Evolutionary conservation across 495 filamentous ascomycete species (phyloP).

Genomic region (Bombardia bombarda): DNA sequence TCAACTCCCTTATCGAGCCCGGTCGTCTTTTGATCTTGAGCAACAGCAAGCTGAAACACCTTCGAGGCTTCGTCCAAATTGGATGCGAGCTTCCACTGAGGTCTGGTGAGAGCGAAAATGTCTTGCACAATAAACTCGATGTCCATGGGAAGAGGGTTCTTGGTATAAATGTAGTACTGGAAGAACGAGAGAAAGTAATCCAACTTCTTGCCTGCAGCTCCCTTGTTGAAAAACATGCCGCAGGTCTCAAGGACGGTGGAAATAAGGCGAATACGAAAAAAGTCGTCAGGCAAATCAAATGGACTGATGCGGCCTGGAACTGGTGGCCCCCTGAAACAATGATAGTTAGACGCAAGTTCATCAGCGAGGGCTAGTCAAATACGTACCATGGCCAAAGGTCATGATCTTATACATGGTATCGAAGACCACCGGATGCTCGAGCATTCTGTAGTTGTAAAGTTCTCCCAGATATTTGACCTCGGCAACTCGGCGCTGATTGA

Average conservation of each 20-base stretch:
- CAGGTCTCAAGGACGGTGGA: conserved; percentile 90
- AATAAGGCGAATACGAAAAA: conserved; percentile 85
- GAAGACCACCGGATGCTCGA: conserved; percentile 93
- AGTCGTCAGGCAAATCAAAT: conserved; percentile 88
- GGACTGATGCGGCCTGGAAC: conserved; percentile 63
- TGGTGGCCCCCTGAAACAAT: conserved; percentile 63
- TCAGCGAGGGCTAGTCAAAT: neutral
- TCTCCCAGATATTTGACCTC: conserved; percentile 96
- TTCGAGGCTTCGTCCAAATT: conserved; percentile 76
- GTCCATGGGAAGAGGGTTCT: conserved; percentile 90
- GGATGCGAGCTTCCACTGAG: conserved; percentile 81
- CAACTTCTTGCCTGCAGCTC: conserved; percentile 88
- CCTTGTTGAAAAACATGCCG: conserved; percentile 91
- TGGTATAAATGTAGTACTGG: conserved; percentile 95
- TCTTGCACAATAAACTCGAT: conserved; percentile 96
- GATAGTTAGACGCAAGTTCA: conserved; percentile 11
- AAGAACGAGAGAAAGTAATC: conserved; percentile 98
- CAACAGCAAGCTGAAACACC: conserved; percentile 78
- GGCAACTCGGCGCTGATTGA: conserved; percentile 90
- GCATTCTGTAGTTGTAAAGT: conserved; percentile 96
- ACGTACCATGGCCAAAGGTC: conserved; percentile 75
- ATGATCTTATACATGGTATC: conserved; percentile 91
- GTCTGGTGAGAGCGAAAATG: conserved; percentile 71
- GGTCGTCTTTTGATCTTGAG: conserved; percentile 76
- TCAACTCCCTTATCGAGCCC: conserved; percentile 59